Percentiles rank a stretch among this genome's conserved stretches.
phyloP scores from a whole-genome alignment of 176 grass and related monocot species.

The Pontederia paniculata region DNA sequence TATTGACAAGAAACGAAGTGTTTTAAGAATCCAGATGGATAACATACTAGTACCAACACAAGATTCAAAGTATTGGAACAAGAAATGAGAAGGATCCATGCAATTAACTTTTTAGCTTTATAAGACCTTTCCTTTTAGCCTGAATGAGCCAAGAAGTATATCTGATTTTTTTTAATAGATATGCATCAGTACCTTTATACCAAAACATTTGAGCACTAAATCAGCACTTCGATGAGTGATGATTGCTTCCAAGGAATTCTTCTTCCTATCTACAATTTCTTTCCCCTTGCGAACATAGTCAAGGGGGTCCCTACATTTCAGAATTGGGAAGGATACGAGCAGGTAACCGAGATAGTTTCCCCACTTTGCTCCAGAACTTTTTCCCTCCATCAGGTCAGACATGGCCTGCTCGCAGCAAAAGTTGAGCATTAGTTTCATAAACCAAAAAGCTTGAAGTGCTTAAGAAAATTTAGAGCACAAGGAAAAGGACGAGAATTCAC shows the following conservation, averaged over 20 bases:
- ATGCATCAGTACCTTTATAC: conserved; percentile 2
- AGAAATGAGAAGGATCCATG: too few relatives aligned
- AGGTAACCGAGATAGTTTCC: conserved; percentile 13
- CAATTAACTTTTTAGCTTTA: too few relatives aligned
- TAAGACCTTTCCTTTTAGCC: background rate
- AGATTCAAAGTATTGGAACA: too few relatives aligned
- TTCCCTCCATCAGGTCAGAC: conserved; percentile 12
- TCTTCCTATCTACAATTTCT: conserved; percentile 4
- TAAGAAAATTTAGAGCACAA: background rate
- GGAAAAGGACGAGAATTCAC: conserved; percentile 22
- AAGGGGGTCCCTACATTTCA: background rate
- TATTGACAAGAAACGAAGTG: too few relatives aligned
- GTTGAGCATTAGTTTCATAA: background rate
- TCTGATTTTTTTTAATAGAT: background rate
- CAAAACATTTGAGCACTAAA: conserved; percentile 4
- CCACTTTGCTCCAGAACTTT: conserved; percentile 8
- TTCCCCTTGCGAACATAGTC: conserved; percentile 14
- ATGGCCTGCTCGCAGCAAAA: conserved; percentile 6
- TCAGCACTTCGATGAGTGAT: background rate
- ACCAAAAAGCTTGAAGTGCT: background rate
- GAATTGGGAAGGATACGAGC: background rate
- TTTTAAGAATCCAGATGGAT: too few relatives aligned
- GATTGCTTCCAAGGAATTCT: conserved; percentile 7
- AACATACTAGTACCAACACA: too few relatives aligned
- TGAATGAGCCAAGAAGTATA: background rate